Percentiles rank a stretch among this genome's conserved stretches.
Evolutionary conservation across 257 asterid species (phyloP).

Genomic region (Echites panduratus): DNA sequence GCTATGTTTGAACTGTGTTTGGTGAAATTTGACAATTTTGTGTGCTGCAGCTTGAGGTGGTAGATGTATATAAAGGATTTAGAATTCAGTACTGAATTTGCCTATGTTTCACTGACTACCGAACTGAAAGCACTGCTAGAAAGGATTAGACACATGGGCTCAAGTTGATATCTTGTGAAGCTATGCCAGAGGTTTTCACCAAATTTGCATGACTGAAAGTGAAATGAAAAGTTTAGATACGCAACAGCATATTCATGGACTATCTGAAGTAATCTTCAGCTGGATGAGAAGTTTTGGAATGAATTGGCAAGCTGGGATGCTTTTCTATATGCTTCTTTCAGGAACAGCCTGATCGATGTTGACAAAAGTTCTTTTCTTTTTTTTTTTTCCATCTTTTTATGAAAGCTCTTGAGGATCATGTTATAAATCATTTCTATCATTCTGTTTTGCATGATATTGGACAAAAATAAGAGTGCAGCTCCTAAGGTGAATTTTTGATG

Average conservation of each 20-base stretch:
- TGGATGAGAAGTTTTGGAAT: neutral
- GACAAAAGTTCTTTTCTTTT: neutral
- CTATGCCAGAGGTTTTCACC: neutral
- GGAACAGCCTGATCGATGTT: neutral
- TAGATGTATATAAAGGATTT: neutral
- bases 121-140: neutral
- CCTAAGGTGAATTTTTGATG: neutral
- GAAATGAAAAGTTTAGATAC: neutral
- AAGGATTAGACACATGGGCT: neutral
- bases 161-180: neutral
- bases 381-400: neutral
- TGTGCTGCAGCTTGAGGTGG: neutral
- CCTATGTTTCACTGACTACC: neutral
- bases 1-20: neutral
- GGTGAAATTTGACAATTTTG: conserved; percentile 1
- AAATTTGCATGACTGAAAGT: neutral
- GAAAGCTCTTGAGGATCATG: neutral
- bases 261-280: neutral
- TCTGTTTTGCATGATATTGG: neutral
- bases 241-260: neutral
- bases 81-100: neutral
- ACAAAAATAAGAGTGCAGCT: neutral
- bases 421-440: neutral
- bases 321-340: neutral
- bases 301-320: neutral